Base-by-base conservation (phyloP, 192 early-diverging fungal genomes). In the Coemansia sp. region DNA sequence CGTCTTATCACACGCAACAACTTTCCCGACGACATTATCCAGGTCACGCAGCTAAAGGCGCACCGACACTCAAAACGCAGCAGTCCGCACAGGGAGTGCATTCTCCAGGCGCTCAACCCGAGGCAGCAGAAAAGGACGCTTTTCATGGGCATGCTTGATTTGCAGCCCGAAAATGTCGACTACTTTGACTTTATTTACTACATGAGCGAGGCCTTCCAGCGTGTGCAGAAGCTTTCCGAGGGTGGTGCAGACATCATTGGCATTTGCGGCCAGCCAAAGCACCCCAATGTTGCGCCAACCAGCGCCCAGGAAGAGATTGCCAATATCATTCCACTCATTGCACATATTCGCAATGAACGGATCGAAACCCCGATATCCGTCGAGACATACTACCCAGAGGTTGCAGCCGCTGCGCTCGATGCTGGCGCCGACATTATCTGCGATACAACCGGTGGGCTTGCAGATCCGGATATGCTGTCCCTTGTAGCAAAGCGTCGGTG, bases 61-160 rank as follows among this genome's bases (percentile, higher is more conserved):
- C 45, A 46, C 23, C 6, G 53, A 37, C 53, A 52, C 29, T 16
- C 49, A 4, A 53, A 46, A 23, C 46, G 63, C 52, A 57, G 58
- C 21, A 49, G 46, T 6, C 51, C 67, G 28, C 71, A 64, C 12
- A 61, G 66, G 31, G 65, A 68, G 20, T 59, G 74, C 48, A 76
- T 91, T 15, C 71, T 86, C 48, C 86, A 85, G 61, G 71, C 90
- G 13, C 59, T 89, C 35, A 65, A 37, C 74, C 78, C 68, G 46
- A 72, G 61, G 21, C 49, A 58, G 21, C 61, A 66, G 56, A 67
- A 77, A 33, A 84, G 86, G 59, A 96, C 96, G 0, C 83, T 87
- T 53, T 79, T 95, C 58, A 99, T 99, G 97, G 97, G 95, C 29
- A 95, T 99, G 43, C 82, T 99, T 26, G 98, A 98, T 61, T 90